phyloP scores from a whole-genome alignment of 1,284 basidiomycete species.

The Lentinus polychrous region DNA sequence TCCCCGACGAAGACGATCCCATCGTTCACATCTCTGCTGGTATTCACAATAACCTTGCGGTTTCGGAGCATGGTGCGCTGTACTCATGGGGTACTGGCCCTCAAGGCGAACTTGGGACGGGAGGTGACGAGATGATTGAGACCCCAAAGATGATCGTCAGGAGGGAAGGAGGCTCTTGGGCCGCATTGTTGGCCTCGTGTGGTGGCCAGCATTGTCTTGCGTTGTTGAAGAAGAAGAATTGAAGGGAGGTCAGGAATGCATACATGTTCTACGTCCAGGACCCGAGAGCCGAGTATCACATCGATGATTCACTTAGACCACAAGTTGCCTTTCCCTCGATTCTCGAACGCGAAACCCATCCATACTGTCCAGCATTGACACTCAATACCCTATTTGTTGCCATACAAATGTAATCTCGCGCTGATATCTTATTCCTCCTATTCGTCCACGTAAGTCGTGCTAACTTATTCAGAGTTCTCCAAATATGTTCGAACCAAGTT shows the following conservation, averaged over 20 bases:
- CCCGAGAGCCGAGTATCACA: not conserved
- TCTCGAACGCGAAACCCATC: not conserved
- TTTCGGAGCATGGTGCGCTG: slow-evolving; percentile 69
- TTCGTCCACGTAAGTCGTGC: too few relatives aligned
- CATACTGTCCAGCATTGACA: not conserved
- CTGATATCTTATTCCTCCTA: too few relatives aligned
- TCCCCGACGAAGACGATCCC: slow-evolving; percentile 53
- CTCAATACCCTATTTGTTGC: not conserved
- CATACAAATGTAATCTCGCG: too few relatives aligned
- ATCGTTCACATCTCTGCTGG: slow-evolving; percentile 74
- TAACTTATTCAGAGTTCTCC: too few relatives aligned
- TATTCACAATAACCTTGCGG: slow-evolving; percentile 75
- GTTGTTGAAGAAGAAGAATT: slow-evolving; percentile 49
- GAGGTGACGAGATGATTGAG: slow-evolving; percentile 46
- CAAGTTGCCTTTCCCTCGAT: not conserved
- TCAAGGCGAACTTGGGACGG: slow-evolving; percentile 61
- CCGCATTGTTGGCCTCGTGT: slow-evolving; percentile 51
- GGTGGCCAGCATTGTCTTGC: slow-evolving; percentile 66
- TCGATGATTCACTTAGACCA: not conserved
- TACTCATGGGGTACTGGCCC: slow-evolving; percentile 85
- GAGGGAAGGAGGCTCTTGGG: slow-evolving; percentile 56
- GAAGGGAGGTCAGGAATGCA: not conserved
- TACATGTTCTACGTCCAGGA: not conserved
- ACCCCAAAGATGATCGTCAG: slow-evolving; percentile 56
- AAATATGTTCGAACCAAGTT: too few relatives aligned